Percentiles rank a stretch among this genome's conserved stretches.
Conservation (phyloP, 2,329 filamentous ascomycete genomes). For the Diplocarpon rosae region DNA sequence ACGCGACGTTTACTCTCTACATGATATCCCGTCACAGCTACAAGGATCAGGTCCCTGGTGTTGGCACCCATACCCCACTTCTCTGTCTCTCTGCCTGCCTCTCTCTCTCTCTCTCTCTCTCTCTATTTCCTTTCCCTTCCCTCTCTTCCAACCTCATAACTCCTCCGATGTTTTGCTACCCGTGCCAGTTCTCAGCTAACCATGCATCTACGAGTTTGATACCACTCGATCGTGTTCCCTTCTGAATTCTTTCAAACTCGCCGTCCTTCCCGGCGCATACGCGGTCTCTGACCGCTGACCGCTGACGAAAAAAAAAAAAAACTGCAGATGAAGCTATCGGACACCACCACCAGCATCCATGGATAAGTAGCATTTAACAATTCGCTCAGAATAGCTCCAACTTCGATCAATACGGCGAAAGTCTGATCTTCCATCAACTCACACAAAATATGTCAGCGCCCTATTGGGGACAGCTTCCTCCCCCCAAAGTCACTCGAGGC, state of each 20-base stretch:
- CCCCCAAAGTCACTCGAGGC: conserved; percentile 31
- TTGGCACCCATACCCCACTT: too few relatives aligned
- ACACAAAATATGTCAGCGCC: conserved; percentile 13
- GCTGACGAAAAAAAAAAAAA: background rate
- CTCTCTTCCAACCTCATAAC: too few relatives aligned
- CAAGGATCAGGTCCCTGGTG: too few relatives aligned
- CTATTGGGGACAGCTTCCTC: conserved; percentile 49
- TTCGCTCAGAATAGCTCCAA: background rate
- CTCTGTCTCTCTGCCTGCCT: too few relatives aligned
- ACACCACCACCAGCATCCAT: too few relatives aligned
- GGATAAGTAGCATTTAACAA: background rate
- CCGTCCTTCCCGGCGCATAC: conserved; percentile 9
- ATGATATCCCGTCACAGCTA: too few relatives aligned
- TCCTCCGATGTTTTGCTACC: conserved; percentile 6
- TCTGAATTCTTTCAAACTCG: conserved; percentile 3
- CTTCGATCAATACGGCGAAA: too few relatives aligned
- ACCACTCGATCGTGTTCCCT: background rate
- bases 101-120: too few relatives aligned
- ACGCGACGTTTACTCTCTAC: too few relatives aligned
- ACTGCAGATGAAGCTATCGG: too few relatives aligned
- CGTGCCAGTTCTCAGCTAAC: conserved; percentile 8
- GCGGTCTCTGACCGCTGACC: background rate
- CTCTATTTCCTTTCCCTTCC: too few relatives aligned
- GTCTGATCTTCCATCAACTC: conserved; percentile 1
- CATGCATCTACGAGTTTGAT: conserved; percentile 12